Evolutionary conservation across 1,284 basidiomycete species (phyloP), one percentile per base, ranked within the genome.

Genomic region (Phlebopus sp.): DNA sequence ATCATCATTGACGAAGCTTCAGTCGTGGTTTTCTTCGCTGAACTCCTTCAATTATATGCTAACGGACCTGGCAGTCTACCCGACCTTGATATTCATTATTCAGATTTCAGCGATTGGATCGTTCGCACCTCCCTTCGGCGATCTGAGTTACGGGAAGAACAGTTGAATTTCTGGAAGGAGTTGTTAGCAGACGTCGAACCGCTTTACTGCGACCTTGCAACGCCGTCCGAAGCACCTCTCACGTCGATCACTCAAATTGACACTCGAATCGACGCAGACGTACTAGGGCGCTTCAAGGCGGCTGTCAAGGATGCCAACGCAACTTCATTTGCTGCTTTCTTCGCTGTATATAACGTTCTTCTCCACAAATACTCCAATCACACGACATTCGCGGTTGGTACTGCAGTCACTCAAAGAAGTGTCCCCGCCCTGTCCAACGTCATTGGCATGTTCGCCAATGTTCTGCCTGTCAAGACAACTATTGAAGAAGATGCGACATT

Each of bases 71-170:
- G 49, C 29, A 50, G 46, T 43, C 39, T 61, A n/a, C 48, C 51
- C 0, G 62, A 64, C 4, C 58, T 64, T 10, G 17, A 37, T 10
- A 52, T 63, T 5, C 60, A 64, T 36, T 64, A 62, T 37, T 60
- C 59, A 8, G 59, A 64, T 34, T 60, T 60, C 44, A 60, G 59
- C 5, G 55, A 64, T 40, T 64, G 59, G 62, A 35, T 64, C 14
- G 5, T 47, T 30, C 56, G 60, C 44, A 64, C 60, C 2, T 54
- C 60, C 0, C 62, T 61, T 11, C 56, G 60, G 43, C 54, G 60
- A 18, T 29, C 44, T 1, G 56, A 63, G 31, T 51, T 62, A 8
- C 53, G 47, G 9, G 52, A 59, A 3, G 53, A 53, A 23, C 49
- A 64, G 29, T n/a, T 62, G 19, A 52, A 59, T 21, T 62, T 63